These are phyloP conservation scores for Podospora didyma DNA, from an alignment of 495 filamentous ascomycete genomes.

Conservation along the genomic window DNA sequence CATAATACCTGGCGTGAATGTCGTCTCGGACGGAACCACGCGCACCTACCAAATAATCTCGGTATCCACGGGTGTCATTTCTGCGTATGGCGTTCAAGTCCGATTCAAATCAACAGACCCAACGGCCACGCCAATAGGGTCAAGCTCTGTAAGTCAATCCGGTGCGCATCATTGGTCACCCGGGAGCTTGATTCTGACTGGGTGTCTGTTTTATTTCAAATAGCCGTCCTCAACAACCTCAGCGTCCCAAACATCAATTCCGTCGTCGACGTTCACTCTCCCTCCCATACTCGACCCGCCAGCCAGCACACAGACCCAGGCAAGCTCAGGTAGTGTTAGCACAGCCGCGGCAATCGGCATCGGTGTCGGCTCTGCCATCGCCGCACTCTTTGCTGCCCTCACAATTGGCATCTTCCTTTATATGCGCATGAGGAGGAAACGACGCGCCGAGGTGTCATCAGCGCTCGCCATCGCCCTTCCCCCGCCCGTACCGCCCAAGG, in stretches of 20 bases:
- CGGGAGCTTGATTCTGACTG: not conserved
- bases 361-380: slow-evolving; percentile 23
- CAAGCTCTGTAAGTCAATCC: not conserved
- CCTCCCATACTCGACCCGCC: not conserved
- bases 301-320: not conserved
- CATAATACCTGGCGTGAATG: slow-evolving; percentile 11
- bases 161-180: not conserved
- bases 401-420: slow-evolving; percentile 19
- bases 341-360: slow-evolving; percentile 25
- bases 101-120: slow-evolving; percentile 18
- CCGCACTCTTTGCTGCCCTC: slow-evolving; percentile 11
- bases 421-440: slow-evolving; percentile 17
- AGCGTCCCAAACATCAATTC: not conserved
- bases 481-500: slow-evolving; percentile 26
- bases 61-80: slow-evolving; percentile 16
- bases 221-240: not conserved
- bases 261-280: not conserved
- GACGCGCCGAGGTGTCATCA: not conserved
- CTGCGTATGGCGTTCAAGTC: slow-evolving; percentile 25
- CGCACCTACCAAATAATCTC: slow-evolving; percentile 7
- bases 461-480: not conserved
- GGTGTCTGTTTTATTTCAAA: not conserved
- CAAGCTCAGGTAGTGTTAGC: slow-evolving; percentile 13
- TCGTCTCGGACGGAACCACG: slow-evolving; percentile 12
- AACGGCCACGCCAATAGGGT: not conserved